Conservation (phyloP, 2,329 filamentous ascomycete species). For the Trichoderma koningii region DNA sequence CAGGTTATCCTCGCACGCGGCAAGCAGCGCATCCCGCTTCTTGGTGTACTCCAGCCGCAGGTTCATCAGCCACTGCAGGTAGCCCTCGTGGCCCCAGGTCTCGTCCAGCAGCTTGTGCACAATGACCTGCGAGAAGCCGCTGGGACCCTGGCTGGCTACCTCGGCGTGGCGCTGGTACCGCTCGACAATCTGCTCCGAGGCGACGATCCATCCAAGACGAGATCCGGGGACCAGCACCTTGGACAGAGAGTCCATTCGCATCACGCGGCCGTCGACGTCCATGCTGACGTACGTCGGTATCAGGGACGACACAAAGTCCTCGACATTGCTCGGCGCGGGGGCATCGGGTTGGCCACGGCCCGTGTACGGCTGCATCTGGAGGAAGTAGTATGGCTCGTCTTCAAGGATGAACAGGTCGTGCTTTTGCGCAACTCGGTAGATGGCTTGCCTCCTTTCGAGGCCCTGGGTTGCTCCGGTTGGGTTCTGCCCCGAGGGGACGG, state of each 20-base stretch:
- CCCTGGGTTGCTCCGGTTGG: constrained; percentile 85
- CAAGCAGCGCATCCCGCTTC: constrained; percentile 74
- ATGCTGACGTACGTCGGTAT: constrained; percentile 73
- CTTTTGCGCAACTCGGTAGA: constrained; percentile 78
- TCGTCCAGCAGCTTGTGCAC: constrained; percentile 91
- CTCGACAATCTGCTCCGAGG: constrained; percentile 79
- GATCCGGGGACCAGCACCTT: constrained; percentile 86
- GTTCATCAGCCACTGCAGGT: constrained; percentile 84
- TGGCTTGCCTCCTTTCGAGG: constrained; percentile 63
- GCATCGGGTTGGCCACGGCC: constrained; percentile 52
- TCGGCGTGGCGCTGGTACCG: constrained; percentile 82
- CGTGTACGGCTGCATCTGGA: constrained; percentile 80
- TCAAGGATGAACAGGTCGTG: constrained; percentile 87
- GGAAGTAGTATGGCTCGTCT: constrained; percentile 93
- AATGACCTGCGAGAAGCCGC: constrained; percentile 79
- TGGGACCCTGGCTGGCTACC: constrained; percentile 80
- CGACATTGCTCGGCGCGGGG: constrained; percentile 61
- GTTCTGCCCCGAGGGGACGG: constrained; percentile 78
- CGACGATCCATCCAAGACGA: constrained; percentile 86
- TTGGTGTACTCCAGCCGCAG: constrained; percentile 79
- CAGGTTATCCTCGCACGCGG: constrained; percentile 76
- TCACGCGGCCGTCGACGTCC: constrained; percentile 82
- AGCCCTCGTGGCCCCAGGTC: constrained; percentile 89
- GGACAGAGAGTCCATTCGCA: constrained; percentile 90
- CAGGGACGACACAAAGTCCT: constrained; percentile 67